These are phyloP conservation scores for Claviceps africana DNA, from an alignment of 2,329 filamentous ascomycete species.

Conservation along the genomic window DNA sequence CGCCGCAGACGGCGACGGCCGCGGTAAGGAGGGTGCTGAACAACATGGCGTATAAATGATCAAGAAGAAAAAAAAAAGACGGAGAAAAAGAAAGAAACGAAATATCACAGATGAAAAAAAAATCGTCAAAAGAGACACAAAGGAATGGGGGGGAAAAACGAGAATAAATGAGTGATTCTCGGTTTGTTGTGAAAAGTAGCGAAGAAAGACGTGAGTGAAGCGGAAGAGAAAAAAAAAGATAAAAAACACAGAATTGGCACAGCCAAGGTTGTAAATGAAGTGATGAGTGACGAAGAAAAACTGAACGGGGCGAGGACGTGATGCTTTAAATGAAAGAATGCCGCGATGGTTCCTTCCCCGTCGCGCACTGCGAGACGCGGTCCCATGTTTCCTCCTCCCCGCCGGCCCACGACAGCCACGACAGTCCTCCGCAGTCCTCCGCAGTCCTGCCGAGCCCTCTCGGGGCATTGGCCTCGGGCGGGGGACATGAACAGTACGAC, in stretches of 20 bases:
- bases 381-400: too few relatives aligned
- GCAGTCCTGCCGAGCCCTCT: too few relatives aligned
- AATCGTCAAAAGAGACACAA: too few relatives aligned
- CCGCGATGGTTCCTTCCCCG: not conserved
- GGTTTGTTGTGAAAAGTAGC: not conserved
- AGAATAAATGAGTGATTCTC: not conserved
- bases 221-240: not conserved
- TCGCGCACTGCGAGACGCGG: too few relatives aligned
- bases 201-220: not conserved
- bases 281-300: not conserved
- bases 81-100: not conserved
- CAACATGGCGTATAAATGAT: not conserved
- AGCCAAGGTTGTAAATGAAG: not conserved
- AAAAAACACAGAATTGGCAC: not conserved
- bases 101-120: not conserved
- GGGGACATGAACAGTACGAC: not conserved
- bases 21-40: not conserved
- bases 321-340: not conserved
- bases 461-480: too few relatives aligned
- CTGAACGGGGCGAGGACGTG: not conserved
- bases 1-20: not conserved
- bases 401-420: too few relatives aligned
- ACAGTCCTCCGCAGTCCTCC: too few relatives aligned
- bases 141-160: not conserved
- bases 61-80: not conserved